Conservation (phyloP, 2,329 filamentous ascomycete species). For the Microdochium trichocladiopsis region DNA sequence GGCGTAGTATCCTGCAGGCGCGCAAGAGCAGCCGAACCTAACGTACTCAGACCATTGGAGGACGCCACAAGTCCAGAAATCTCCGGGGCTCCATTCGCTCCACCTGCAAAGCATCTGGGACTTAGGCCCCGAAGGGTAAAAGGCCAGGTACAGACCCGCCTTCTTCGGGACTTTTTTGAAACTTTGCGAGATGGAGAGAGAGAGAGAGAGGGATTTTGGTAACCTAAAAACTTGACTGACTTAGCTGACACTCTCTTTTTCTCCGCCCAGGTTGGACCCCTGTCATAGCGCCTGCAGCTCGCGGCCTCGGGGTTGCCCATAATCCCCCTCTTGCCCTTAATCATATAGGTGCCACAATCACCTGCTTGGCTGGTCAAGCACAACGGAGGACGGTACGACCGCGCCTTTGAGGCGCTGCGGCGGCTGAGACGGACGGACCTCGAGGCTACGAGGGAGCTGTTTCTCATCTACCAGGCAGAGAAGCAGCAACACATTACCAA, state of each 20-base stretch:
- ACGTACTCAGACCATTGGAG: background rate
- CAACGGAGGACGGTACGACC: background rate
- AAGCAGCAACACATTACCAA: background rate
- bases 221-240: background rate
- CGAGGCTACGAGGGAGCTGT: background rate
- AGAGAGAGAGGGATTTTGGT: background rate
- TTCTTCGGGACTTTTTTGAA: background rate
- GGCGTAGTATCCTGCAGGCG: background rate
- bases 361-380: background rate
- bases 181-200: background rate
- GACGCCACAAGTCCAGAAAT: background rate
- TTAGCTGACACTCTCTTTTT: background rate
- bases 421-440: background rate
- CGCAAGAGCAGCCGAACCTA: background rate
- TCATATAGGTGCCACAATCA: background rate
- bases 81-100: background rate
- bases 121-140: background rate
- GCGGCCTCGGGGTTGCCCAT: background rate
- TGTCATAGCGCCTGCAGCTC: background rate
- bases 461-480: background rate
- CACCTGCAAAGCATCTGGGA: background rate
- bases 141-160: background rate
- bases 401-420: background rate
- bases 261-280: background rate
- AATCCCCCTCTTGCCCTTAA: background rate